phyloP scores from a whole-genome alignment of 1,284 basidiomycete species.

The Leccinum fallax region DNA sequence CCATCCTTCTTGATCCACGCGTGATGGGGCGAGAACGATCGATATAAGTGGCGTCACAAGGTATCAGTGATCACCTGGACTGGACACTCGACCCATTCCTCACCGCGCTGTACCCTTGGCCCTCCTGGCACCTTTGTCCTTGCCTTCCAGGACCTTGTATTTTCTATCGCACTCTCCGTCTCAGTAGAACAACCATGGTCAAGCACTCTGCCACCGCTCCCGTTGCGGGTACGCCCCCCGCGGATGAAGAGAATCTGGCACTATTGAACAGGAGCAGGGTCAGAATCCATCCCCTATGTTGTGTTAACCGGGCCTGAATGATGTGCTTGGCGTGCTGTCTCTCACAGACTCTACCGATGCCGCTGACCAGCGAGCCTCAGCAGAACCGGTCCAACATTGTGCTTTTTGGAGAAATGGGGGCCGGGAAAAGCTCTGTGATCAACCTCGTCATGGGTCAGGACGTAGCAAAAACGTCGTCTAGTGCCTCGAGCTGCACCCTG shows the following conservation, averaged over 20 bases:
- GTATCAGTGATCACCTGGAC: slow-evolving; percentile 3
- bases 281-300: background rate
- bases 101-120: background rate
- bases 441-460: slow-evolving; percentile 32
- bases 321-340: background rate
- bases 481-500: slow-evolving; percentile 33
- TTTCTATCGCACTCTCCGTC: slow-evolving; percentile 1
- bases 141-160: background rate
- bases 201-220: slow-evolving; percentile 9
- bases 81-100: slow-evolving; percentile 4
- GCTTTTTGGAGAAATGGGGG: slow-evolving; percentile 36
- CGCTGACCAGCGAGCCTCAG: slow-evolving; percentile 12
- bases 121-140: slow-evolving; percentile 1
- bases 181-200: slow-evolving; percentile 1
- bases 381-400: slow-evolving; percentile 29
- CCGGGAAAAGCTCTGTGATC: slow-evolving; percentile 37
- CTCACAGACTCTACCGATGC: slow-evolving; percentile 10
- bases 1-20: background rate
- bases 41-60: slow-evolving; percentile 7
- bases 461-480: slow-evolving; percentile 29
- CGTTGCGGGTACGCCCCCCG: background rate
- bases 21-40: slow-evolving; percentile 7
- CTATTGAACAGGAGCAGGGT: slow-evolving; percentile 18
- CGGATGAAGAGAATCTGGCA: background rate
- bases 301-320: slow-evolving; percentile 8